Base-by-base conservation (phyloP, 148 eudicot genomes). In the Rhododendron williamsianum region DNA sequence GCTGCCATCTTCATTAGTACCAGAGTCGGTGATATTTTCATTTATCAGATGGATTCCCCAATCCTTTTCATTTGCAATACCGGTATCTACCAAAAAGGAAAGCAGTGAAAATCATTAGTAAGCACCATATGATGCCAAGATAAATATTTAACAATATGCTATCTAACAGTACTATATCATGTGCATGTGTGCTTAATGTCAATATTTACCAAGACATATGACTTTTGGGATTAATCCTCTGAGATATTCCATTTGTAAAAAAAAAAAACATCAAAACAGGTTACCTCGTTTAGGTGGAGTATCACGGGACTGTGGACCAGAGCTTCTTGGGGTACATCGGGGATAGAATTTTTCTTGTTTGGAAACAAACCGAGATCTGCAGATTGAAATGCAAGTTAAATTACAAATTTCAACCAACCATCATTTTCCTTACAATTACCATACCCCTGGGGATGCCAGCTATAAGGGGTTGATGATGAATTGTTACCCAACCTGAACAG, bases 281-380 rank as follows among this genome's bases (percentile, higher is more conserved):
- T 76, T 91, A 95, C 99, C 99, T 96, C 99, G 89, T 82, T 96
- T 91, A 13, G 99, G 99, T 41, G 99, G 99, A 11, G 98, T 95
- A 72, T 96, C 99, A 78, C 99, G 99, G 60, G 95, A 94, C 87
- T 96, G 97, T 12, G 95, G 98, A 52, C 99, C 99, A 58, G 93
- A 90, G 88, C 86, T 92, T 82, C 95, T 93, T 2, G 96, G 95
- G 11, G 91, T 88, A 85, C 99, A 96, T 7, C 97, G 93, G 13
- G 96, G 89, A 87, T 87, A 92, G 87, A 90, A 92, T 30, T 88
- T 92, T 33, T 88, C 91, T 84, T 93, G 91, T 54, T 18, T 96
- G 80, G 93, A 90, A 83, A 80, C 88, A 86, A 90, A 85, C 65
- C 93, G 90, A 79, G 91, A 91, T 83, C 99, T 96, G 93, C 86